phyloP scores from a whole-genome alignment of 495 filamentous ascomycete species.

The Penicillium coffeae region DNA sequence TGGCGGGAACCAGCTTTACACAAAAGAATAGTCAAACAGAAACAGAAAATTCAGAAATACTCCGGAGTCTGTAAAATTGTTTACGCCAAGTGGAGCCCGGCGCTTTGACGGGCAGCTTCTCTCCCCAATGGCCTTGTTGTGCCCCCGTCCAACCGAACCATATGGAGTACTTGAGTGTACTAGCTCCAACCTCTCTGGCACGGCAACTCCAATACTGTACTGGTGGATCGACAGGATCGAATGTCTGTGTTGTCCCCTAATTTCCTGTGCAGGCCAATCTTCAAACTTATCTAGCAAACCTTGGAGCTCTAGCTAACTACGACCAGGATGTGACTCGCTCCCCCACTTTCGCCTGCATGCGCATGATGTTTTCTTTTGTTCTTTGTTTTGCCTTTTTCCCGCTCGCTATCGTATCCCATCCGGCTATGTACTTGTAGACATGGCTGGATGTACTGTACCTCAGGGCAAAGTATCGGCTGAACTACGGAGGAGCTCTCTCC shows the following conservation, averaged over 20 bases:
- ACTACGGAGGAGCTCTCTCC: conserved; percentile 27
- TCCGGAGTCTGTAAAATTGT: neutral
- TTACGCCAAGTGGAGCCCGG: neutral
- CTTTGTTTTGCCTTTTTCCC: no score
- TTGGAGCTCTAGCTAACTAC: neutral
- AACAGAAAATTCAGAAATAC: neutral
- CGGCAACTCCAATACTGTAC: neutral
- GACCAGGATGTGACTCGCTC: no score
- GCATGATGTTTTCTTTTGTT: no score
- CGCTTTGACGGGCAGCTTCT: neutral
- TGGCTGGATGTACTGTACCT: no score
- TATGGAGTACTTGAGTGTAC: neutral
- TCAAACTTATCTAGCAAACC: neutral
- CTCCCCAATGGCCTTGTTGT: neutral
- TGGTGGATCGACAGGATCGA: neutral
- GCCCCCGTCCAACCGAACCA: neutral
- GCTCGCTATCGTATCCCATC: no score
- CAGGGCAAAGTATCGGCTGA: neutral
- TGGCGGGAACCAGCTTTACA: neutral
- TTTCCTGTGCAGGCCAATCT: neutral
- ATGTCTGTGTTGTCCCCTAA: neutral
- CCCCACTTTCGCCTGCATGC: no score
- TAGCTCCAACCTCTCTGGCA: neutral
- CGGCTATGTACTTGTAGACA: neutral
- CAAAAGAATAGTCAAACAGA: neutral